A percentile compares a stretch with the other conserved stretches of the same genome.
phyloP scores from a whole-genome alignment of 768 basidiomycete species.

The Phylloporus sp. region DNA sequence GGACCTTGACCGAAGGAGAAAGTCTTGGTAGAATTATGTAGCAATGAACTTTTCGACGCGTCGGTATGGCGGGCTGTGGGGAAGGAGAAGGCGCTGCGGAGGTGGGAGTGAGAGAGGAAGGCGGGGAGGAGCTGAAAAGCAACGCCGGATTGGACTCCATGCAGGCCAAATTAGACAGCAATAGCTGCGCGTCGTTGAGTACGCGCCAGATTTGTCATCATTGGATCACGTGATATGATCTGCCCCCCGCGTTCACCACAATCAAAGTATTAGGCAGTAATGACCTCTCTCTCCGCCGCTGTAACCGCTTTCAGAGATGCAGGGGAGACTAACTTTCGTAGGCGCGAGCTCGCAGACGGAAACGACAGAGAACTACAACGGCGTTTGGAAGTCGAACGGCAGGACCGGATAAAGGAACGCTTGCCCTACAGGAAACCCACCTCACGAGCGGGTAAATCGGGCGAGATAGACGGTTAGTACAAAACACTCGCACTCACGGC shows the following conservation, averaged over 20 bases:
- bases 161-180: too few species aligned
- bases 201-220: slow-evolving; percentile 12
- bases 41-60: slow-evolving; percentile 16
- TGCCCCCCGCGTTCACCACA: too few species aligned
- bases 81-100: slow-evolving; percentile 8
- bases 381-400: slow-evolving; percentile 58
- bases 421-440: slow-evolving; percentile 52
- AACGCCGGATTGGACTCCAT: slow-evolving; percentile 7
- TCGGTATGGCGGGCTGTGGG: slow-evolving; percentile 3
- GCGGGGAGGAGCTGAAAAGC: slow-evolving; percentile 13
- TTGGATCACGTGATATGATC: slow-evolving; percentile 8
- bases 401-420: slow-evolving; percentile 65
- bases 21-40: slow-evolving; percentile 39
- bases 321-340: slow-evolving; percentile 41
- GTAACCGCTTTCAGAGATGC: slow-evolving; percentile 70
- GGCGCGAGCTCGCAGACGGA: slow-evolving; percentile 49
- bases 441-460: slow-evolving; percentile 55
- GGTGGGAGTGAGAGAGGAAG: slow-evolving; percentile 13
- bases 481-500: background rate
- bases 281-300: slow-evolving; percentile 44
- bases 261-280: background rate
- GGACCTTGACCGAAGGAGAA: slow-evolving; percentile 33
- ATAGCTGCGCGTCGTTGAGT: too few species aligned
- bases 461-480: slow-evolving; percentile 81
- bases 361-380: slow-evolving; percentile 54